Evolutionary conservation across 306 rosid species (phyloP).

Genomic region (Vachellia collinsii): DNA sequence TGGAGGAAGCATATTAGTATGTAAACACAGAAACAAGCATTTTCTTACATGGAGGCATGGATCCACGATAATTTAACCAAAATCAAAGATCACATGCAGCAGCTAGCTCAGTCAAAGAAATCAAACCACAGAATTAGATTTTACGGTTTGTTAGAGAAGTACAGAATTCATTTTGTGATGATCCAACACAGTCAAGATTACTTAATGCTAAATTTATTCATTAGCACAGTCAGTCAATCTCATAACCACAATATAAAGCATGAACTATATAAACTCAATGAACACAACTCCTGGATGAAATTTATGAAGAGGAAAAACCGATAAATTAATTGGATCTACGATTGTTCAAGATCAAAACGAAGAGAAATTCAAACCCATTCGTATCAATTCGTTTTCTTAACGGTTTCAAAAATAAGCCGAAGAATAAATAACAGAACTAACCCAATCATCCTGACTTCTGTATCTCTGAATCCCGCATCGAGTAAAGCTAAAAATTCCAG

Average conservation of each 20-base stretch:
- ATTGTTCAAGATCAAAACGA: not conserved
- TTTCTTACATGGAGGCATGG: not conserved
- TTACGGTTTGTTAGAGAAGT: constrained; percentile 2
- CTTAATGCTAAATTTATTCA: constrained; percentile 2
- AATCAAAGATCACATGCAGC: constrained; percentile 19
- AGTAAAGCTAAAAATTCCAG: constrained; percentile 58
- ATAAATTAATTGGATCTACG: constrained; percentile 2
- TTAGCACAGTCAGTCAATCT: not conserved
- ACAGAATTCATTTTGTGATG: not conserved
- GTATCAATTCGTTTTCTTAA: not conserved
- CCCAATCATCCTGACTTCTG: constrained; percentile 79
- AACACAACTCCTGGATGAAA: constrained; percentile 1
- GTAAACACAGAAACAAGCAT: too few relatives aligned
- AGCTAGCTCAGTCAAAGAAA: not conserved
- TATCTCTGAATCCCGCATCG: constrained; percentile 72
- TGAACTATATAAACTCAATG: not conserved
- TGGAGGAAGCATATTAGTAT: too few relatives aligned
- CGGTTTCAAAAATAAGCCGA: constrained; percentile 8
- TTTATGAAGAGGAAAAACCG: not conserved
- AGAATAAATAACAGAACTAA: constrained; percentile 35
- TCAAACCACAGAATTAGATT: constrained; percentile 10
- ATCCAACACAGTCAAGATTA: not conserved
- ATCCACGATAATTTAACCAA: constrained; percentile 18
- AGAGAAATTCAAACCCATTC: not conserved
- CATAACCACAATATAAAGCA: not conserved